Conservation (phyloP, 2,329 filamentous ascomycete genomes). For the Ophiostoma pallidulum region DNA sequence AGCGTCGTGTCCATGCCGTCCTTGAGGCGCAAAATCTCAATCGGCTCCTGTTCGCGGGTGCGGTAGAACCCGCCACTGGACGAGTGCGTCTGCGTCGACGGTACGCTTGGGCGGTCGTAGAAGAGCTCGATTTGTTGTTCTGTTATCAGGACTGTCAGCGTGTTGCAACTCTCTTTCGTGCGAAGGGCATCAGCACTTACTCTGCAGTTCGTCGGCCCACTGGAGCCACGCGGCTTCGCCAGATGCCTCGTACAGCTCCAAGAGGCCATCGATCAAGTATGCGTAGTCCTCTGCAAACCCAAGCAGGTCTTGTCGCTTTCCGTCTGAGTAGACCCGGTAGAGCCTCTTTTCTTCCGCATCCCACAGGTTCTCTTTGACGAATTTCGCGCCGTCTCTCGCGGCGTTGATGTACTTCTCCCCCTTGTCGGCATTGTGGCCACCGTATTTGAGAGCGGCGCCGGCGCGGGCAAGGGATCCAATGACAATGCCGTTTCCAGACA, state of each 20-base stretch:
- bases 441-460: constrained; percentile 52
- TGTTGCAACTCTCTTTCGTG: too few species aligned
- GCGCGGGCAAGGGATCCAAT: constrained; percentile 74
- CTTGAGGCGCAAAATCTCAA: constrained; percentile 79
- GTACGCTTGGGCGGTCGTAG: constrained; percentile 48
- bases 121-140: constrained; percentile 68
- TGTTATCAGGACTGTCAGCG: constrained; percentile 22
- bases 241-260: constrained; percentile 78
- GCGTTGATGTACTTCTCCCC: constrained; percentile 52
- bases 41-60: constrained; percentile 50
- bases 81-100: constrained; percentile 27
- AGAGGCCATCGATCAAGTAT: constrained; percentile 70
- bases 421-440: constrained; percentile 42
- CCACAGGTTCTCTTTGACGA: constrained; percentile 67
- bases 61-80: constrained; percentile 62
- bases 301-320: constrained; percentile 50
- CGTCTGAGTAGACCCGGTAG: constrained; percentile 64
- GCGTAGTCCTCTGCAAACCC: constrained; percentile 94
- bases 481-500: constrained; percentile 80
- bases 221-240: constrained; percentile 62
- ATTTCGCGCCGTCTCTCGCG: constrained; percentile 59
- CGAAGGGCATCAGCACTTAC: constrained; percentile 33
- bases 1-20: constrained; percentile 91
- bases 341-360: constrained; percentile 52
- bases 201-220: constrained; percentile 75